Percentiles rank a stretch among this genome's conserved stretches.
Conservation (phyloP, 257 asterid species). For the Solanum pennellii region DNA sequence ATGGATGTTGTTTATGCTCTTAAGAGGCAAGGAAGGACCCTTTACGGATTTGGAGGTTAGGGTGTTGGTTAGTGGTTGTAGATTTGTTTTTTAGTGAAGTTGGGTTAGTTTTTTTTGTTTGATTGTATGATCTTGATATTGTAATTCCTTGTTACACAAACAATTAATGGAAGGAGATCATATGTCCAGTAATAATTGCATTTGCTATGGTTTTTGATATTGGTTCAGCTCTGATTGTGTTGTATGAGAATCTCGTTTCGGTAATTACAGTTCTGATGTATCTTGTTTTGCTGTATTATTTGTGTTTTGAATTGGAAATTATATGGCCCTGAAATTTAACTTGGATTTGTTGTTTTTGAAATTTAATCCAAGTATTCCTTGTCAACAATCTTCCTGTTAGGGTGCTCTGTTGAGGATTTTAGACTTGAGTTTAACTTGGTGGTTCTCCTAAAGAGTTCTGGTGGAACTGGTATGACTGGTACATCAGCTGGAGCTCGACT, state of each 20-base stretch:
- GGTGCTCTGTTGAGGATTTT: not conserved
- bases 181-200: not conserved
- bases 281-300: not conserved
- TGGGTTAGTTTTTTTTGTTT: not conserved
- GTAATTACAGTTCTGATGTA: not conserved
- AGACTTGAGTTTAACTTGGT: not conserved
- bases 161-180: not conserved
- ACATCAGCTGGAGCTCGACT: not conserved
- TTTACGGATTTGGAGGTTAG: slow-evolving; percentile 12
- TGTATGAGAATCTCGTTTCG: not conserved
- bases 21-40: slow-evolving; percentile 11
- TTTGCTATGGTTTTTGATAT: not conserved
- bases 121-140: not conserved
- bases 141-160: not conserved
- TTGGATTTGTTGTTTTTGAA: not conserved
- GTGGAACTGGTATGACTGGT: not conserved
- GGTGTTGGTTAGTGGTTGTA: not conserved
- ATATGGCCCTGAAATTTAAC: not conserved
- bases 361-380: not conserved
- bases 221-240: too few relatives aligned
- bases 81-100: not conserved
- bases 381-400: not conserved
- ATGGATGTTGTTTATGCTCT: slow-evolving; percentile 12
- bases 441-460: not conserved
- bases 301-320: not conserved